Conservation (phyloP, 2,329 filamentous ascomycete genomes). For the Verticillium zaregamsianum region DNA sequence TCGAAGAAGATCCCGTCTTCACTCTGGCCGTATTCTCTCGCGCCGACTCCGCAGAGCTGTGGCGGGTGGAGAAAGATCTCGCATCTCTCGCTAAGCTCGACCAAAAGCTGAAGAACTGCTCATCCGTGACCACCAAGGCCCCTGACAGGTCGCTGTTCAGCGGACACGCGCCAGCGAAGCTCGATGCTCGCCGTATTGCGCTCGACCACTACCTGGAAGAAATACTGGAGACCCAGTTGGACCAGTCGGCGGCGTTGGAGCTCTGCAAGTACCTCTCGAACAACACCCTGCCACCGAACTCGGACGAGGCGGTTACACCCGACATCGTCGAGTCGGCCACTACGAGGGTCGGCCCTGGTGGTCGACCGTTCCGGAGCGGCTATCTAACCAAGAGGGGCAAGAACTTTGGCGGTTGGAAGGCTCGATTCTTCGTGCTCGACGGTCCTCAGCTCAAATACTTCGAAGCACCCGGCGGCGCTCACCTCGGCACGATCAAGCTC, state of each 20-base stretch:
- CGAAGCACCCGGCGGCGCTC: conserved; percentile 83
- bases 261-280: conserved; percentile 85
- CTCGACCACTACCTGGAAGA: conserved; percentile 83
- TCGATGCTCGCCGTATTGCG: conserved; percentile 79
- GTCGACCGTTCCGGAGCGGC: conserved; percentile 72
- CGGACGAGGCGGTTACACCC: conserved; percentile 45
- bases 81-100: conserved; percentile 78
- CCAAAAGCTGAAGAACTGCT: conserved; percentile 69
- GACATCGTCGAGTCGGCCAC: conserved; percentile 26
- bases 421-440: conserved; percentile 60
- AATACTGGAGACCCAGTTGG: conserved; percentile 77
- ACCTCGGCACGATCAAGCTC: conserved; percentile 91
- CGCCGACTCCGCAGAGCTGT: conserved; percentile 72
- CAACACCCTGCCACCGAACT: conserved; percentile 57
- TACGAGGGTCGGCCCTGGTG: conserved; percentile 53
- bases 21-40: conserved; percentile 82
- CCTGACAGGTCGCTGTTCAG: conserved; percentile 85
- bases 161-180: conserved; percentile 88
- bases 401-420: conserved; percentile 99
- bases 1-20: conserved; percentile 92
- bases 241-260: conserved; percentile 70
- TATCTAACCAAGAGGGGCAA: conserved; percentile 97
- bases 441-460: conserved; percentile 77
- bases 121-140: conserved; percentile 68
- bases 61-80: conserved; percentile 92